phyloP scores from a whole-genome alignment of 2,329 filamentous ascomycete genomes.

The Talaromyces albobiverticillius region DNA sequence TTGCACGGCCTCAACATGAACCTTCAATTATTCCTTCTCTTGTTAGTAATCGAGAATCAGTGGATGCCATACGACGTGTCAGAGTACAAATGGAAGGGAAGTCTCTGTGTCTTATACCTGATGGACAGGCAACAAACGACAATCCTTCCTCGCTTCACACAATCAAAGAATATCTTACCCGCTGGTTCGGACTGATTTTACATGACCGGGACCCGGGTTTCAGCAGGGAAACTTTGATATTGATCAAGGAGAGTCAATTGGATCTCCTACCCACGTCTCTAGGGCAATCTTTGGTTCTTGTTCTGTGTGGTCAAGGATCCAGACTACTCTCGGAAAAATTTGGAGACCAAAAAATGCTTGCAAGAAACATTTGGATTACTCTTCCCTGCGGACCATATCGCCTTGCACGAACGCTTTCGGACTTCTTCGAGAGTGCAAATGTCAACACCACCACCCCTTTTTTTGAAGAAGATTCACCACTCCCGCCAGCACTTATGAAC shows the following conservation, averaged over 20 bases:
- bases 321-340: background rate
- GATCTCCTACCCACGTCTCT: background rate
- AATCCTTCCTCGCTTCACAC: background rate
- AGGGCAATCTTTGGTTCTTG: background rate
- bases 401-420: conserved; percentile 9
- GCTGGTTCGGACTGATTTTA: background rate
- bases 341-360: background rate
- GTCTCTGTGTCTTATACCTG: background rate
- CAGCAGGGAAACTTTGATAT: no score
- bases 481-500: no score
- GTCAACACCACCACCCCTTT: background rate
- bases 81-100: background rate
- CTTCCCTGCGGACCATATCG: conserved; percentile 17
- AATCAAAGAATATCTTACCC: background rate
- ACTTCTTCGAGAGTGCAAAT: background rate
- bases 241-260: background rate
- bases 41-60: background rate
- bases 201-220: no score
- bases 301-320: background rate
- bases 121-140: background rate
- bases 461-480: background rate
- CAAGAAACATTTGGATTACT: conserved; percentile 5
- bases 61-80: background rate
- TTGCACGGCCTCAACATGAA: conserved; percentile 18
- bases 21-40: no score